Base-by-base conservation (phyloP, 2,329 filamentous ascomycete species). In the Xylariaceae sp. region DNA sequence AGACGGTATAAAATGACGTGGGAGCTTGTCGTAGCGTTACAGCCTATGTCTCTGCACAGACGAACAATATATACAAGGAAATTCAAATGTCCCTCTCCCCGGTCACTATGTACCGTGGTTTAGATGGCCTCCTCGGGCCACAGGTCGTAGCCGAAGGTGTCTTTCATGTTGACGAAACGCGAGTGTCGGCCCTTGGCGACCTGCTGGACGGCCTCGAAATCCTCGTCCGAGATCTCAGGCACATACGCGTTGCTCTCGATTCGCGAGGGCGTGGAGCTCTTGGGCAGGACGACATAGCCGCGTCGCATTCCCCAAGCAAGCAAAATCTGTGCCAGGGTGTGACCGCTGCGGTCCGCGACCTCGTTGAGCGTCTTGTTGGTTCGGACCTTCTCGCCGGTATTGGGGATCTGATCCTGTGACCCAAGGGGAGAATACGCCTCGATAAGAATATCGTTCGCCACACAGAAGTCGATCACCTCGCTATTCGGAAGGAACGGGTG, bases 151-250 rank as follows among this genome's bases (percentile, higher is more conserved):
- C 87, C 87, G 69, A 89, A 89, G 1, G 84, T 88, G 61, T 88
- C 86, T 77, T 88, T 89, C 86, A 89, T 89, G 74, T 90, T 89
- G 56, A 90, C 86, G 65, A 90, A 89, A 39, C 87, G 81, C 30
- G 79, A 81, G 70, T 87, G 83, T 50, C 86, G 77, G 37, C 83
- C 82, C 67, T 81, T 76, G 1, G 85, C 84, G 6, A 89, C 85
- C 58, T 75, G 70, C 71, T 86, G 79, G 51, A 87, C 76, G 5
- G 81, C 83, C 61, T 78, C 74, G 63, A 84, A 87, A 65, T 87
- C 79, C 37, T 71, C 76, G 47, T 80, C 75, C 3, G 69, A 71
- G 55, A 87, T 70, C 59, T 80, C 72, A 32, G 84, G 83, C 61
- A 81, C 63, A 67, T 74, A 62, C 61, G 76, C 72, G 73, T 90